Evolutionary conservation across 2,329 filamentous ascomycete species (phyloP).

Genomic region (Biscogniauxia sp.): DNA sequence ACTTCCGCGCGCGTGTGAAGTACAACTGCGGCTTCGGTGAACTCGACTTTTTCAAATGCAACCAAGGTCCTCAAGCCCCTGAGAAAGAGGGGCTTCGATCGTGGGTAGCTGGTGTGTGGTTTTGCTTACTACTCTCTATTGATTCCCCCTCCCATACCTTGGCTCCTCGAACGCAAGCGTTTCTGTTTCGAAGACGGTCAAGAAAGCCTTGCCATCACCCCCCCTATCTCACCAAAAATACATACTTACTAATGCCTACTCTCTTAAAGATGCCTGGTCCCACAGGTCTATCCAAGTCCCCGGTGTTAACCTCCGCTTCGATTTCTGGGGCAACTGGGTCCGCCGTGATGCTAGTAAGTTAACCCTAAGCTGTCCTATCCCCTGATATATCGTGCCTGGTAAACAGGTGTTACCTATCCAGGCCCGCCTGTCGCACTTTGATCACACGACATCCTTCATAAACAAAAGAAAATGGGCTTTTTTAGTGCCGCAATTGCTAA

Average conservation of each 20-base stretch:
- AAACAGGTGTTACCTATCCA: no score
- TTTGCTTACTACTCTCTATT: no score
- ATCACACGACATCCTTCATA: no score
- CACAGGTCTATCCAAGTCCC: slow-evolving; percentile 1
- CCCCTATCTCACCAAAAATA: neutral
- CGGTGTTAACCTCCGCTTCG: slow-evolving; percentile 16
- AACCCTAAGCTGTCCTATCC: no score
- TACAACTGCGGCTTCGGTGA: slow-evolving; percentile 5
- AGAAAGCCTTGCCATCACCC: neutral
- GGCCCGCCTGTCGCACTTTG: no score
- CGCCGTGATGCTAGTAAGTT: slow-evolving; percentile 8
- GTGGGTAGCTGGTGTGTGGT: neutral
- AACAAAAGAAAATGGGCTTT: no score
- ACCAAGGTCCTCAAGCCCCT: slow-evolving; percentile 5
- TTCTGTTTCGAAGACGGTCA: no score
- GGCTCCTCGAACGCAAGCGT: no score
- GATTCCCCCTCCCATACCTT: no score
- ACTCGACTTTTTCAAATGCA: slow-evolving; percentile 14
- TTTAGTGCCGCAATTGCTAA: no score
- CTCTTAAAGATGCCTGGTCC: neutral
- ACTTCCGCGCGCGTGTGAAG: slow-evolving; percentile 15
- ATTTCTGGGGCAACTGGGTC: slow-evolving; percentile 11
- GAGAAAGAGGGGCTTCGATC: neutral
- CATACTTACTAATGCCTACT: neutral
- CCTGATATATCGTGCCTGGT: no score